phyloP scores from a whole-genome alignment of 257 asterid species.

The Solanum sejunctum region DNA sequence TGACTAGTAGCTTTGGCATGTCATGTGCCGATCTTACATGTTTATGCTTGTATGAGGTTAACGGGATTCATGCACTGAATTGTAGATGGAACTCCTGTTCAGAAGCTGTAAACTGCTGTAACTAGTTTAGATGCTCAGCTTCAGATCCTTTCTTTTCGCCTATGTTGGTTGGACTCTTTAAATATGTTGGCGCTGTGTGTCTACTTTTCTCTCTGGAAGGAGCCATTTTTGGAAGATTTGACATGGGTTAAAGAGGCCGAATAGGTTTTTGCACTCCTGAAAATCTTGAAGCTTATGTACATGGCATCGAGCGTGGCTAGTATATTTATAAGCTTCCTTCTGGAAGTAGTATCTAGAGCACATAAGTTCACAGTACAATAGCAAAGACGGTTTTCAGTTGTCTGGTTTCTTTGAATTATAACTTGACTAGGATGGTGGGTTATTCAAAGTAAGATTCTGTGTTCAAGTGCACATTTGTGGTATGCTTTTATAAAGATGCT shows the following conservation, averaged over 20 bases:
- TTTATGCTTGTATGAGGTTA: neutral
- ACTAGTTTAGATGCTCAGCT: neutral
- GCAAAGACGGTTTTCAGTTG: neutral
- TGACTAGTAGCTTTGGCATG: neutral
- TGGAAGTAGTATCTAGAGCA: neutral
- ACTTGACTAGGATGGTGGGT: neutral
- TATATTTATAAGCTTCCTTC: neutral
- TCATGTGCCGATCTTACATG: neutral
- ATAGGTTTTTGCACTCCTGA: neutral
- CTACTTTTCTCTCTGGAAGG: too few species aligned
- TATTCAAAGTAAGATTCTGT: neutral
- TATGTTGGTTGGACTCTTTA: neutral
- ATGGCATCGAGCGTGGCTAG: neutral
- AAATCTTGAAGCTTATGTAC: neutral
- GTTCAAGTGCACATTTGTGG: neutral
- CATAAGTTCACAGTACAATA: neutral
- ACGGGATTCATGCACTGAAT: neutral
- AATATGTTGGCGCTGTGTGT: too few species aligned
- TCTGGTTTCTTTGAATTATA: neutral
- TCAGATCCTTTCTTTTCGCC: neutral
- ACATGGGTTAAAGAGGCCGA: too few species aligned
- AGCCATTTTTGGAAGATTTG: too few species aligned
- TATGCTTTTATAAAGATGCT: neutral
- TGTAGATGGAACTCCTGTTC: neutral
- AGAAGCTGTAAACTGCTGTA: neutral